phyloP scores from a whole-genome alignment of 495 filamentous ascomycete genomes.

The Podospora anserina region DNA sequence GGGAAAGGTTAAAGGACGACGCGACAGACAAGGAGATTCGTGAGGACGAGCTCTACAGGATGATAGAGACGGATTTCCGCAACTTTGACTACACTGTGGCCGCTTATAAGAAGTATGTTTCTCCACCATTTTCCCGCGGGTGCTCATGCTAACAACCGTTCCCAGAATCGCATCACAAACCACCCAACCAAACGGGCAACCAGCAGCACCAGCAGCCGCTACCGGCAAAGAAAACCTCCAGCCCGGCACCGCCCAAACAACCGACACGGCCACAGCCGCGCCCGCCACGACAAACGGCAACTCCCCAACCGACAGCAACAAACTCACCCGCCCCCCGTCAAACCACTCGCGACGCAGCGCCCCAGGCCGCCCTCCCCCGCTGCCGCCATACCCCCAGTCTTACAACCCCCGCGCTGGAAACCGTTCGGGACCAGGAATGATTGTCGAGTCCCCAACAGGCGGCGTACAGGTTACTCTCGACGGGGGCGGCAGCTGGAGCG shows the following conservation, averaged over 20 bases:
- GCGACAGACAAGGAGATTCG: slow-evolving; percentile 93
- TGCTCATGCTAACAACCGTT: slow-evolving; percentile 20
- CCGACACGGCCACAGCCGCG: slow-evolving; percentile 38
- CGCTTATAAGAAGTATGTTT: slow-evolving; percentile 59
- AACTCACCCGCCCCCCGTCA: slow-evolving; percentile 19
- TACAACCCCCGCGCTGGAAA: slow-evolving; percentile 31
- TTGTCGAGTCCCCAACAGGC: slow-evolving; percentile 73
- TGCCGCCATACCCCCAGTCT: slow-evolving; percentile 49
- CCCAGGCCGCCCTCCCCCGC: slow-evolving; percentile 36
- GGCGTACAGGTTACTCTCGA: slow-evolving; percentile 89
- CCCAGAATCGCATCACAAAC: not conserved
- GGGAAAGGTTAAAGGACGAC: slow-evolving; percentile 86
- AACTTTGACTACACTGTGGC: slow-evolving; percentile 90
- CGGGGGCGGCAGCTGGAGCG: slow-evolving; percentile 83
- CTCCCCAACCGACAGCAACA: slow-evolving; percentile 20
- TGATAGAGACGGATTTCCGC: slow-evolving; percentile 93
- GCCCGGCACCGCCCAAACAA: slow-evolving; percentile 41
- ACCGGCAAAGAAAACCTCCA: slow-evolving; percentile 21
- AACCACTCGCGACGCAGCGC: slow-evolving; percentile 5
- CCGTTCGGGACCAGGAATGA: slow-evolving; percentile 42
- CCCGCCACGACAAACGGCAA: slow-evolving; percentile 28
- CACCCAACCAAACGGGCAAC: slow-evolving; percentile 9
- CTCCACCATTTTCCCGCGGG: slow-evolving; percentile 11
- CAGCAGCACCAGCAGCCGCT: slow-evolving; percentile 4
- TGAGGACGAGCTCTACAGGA: slow-evolving; percentile 87